A percentile compares a stretch with the other conserved stretches of the same genome.
These are phyloP conservation scores for Colletotrichum filicis DNA, from an alignment of 2,329 filamentous ascomycete species.

Conservation along the genomic window DNA sequence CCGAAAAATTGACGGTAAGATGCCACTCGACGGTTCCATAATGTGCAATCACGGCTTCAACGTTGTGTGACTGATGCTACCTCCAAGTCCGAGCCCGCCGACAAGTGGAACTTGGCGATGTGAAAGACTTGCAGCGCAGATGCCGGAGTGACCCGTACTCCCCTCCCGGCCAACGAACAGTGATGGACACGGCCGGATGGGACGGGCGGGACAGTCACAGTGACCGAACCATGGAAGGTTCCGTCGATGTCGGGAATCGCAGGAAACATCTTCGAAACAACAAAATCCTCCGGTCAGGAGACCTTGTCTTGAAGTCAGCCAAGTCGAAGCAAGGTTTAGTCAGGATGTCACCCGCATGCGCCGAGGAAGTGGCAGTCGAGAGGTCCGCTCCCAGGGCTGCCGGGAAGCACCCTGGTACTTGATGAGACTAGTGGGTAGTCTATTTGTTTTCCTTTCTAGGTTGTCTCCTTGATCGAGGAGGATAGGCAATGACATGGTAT, in stretches of 20 bases:
- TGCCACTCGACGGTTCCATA: not conserved
- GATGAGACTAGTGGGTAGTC: not conserved
- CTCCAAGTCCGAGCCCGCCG: not conserved
- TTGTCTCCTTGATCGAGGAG: not conserved
- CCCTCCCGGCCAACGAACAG: not conserved
- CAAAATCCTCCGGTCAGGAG: conserved; percentile 22
- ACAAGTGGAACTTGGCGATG: not conserved
- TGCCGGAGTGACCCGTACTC: not conserved
- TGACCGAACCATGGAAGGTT: not conserved
- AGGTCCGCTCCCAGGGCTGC: conserved; percentile 24
- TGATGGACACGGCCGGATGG: conserved; percentile 7
- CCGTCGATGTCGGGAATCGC: not conserved
- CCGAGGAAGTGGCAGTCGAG: not conserved
- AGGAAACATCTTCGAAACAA: not conserved
- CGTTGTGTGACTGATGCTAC: conserved; percentile 10
- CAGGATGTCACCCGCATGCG: conserved; percentile 6
- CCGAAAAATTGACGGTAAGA: not conserved
- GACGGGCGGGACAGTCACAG: conserved; percentile 1
- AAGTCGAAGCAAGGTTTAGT: conserved; percentile 17
- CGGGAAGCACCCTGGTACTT: not conserved
- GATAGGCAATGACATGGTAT: not conserved
- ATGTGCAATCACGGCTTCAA: not conserved
- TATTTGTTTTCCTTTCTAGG: not conserved
- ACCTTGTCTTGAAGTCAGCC: conserved; percentile 14
- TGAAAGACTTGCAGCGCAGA: not conserved